A percentile compares a stretch with the other conserved stretches of the same genome.
phyloP scores from a whole-genome alignment of 768 basidiomycete genomes.

The Mycena epipterygia region DNA sequence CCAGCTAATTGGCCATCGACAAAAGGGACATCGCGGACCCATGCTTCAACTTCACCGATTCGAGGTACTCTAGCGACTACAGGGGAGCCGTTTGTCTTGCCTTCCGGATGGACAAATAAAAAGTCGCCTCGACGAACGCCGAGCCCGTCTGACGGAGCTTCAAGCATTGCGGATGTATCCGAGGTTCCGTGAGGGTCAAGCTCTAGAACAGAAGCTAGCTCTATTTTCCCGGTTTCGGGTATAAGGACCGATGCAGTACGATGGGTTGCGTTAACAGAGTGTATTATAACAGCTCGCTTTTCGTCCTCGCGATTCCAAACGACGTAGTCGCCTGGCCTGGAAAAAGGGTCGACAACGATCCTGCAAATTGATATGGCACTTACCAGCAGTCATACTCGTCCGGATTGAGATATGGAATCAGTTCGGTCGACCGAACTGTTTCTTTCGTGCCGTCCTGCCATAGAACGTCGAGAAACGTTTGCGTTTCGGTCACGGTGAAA shows the following conservation, averaged over 20 bases:
- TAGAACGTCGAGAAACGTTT: slow-evolving; percentile 76
- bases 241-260: slow-evolving; percentile 79
- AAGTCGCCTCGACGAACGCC: slow-evolving; percentile 89
- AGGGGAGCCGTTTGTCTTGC: slow-evolving; percentile 79
- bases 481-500: slow-evolving; percentile 77
- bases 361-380: slow-evolving; percentile 40
- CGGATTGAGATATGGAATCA: slow-evolving; percentile 88
- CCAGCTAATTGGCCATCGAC: slow-evolving; percentile 68
- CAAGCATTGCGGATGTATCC: slow-evolving; percentile 60
- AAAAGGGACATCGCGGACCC: slow-evolving; percentile 76
- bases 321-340: slow-evolving; percentile 93
- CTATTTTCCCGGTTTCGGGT: slow-evolving; percentile 64
- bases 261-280: slow-evolving; percentile 79
- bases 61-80: slow-evolving; percentile 77
- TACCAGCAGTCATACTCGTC: slow-evolving; percentile 95
- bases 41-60: slow-evolving; percentile 87
- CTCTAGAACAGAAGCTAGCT: slow-evolving; percentile 87
- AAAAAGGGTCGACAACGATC: slow-evolving; percentile 3
- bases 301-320: slow-evolving; percentile 84
- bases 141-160: slow-evolving; percentile 66
- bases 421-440: slow-evolving; percentile 67
- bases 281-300: slow-evolving; percentile 79
- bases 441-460: slow-evolving; percentile 92
- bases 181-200: slow-evolving; percentile 87
- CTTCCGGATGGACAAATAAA: slow-evolving; percentile 82